phyloP scores from a whole-genome alignment of 257 asterid genomes.

The Agastache rugosa region DNA sequence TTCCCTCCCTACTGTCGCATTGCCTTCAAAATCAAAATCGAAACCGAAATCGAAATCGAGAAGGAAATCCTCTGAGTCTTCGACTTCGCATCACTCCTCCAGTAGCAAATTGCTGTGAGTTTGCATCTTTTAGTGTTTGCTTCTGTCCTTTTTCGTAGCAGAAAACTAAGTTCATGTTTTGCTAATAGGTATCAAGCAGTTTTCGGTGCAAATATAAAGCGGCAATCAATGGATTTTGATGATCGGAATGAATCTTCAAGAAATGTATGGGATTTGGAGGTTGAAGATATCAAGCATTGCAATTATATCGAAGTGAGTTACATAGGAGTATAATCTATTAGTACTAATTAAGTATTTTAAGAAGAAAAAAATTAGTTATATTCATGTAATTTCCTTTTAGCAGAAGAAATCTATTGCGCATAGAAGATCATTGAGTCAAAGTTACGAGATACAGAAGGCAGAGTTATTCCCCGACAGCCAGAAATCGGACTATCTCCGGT shows the following conservation, averaged over 20 bases:
- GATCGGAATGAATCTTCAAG: slow-evolving; percentile 37
- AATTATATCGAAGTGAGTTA: slow-evolving; percentile 57
- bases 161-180: not conserved
- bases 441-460: slow-evolving; percentile 40
- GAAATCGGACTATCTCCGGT: slow-evolving; percentile 55
- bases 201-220: slow-evolving; percentile 55
- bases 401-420: slow-evolving; percentile 54
- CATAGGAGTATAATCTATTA: not conserved
- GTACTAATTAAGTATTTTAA: too few relatives aligned
- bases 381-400: slow-evolving; percentile 12
- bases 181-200: slow-evolving; percentile 63
- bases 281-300: slow-evolving; percentile 40
- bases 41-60: slow-evolving; percentile 35
- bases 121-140: not conserved
- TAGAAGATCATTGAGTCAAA: slow-evolving; percentile 53
- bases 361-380: not conserved
- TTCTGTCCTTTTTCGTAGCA: not conserved
- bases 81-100: slow-evolving; percentile 42
- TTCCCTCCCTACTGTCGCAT: slow-evolving; percentile 64
- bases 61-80: slow-evolving; percentile 63
- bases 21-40: slow-evolving; percentile 49
- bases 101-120: slow-evolving; percentile 70
- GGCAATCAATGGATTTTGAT: slow-evolving; percentile 48
- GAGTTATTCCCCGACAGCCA: slow-evolving; percentile 49
- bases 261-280: slow-evolving; percentile 45